Evolutionary conservation across 1,284 basidiomycete species (phyloP).

Genomic region (Filobasidium uniguttulatum): DNA sequence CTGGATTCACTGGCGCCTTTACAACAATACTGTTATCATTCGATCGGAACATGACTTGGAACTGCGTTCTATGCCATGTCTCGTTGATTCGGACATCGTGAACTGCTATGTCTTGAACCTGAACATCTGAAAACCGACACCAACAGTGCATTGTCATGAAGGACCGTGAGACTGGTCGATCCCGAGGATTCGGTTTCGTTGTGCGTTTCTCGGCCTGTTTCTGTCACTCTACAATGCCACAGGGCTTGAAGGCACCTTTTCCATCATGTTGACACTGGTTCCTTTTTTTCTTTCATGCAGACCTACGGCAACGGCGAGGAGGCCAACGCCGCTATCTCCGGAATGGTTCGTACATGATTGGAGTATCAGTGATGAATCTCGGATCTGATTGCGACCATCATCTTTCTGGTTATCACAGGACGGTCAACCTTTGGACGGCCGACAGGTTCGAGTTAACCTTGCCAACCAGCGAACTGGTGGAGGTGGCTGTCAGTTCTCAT

Average conservation of each 20-base stretch:
- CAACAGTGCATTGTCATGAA: slow-evolving; percentile 88
- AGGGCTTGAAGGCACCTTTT: background rate
- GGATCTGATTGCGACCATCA: background rate
- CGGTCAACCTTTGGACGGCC: slow-evolving; percentile 86
- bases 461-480: slow-evolving; percentile 66
- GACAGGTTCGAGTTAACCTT: slow-evolving; percentile 67
- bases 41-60: too few species aligned
- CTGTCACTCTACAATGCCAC: background rate
- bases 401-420: too few species aligned
- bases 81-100: too few species aligned
- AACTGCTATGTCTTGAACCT: background rate
- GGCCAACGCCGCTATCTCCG: slow-evolving; percentile 63
- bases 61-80: too few species aligned
- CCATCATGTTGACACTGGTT: background rate
- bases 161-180: slow-evolving; percentile 90
- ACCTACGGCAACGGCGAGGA: slow-evolving; percentile 54
- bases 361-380: background rate
- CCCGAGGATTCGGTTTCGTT: slow-evolving; percentile 92
- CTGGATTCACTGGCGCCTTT: too few species aligned
- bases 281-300: slow-evolving; percentile 16
- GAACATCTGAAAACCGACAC: background rate
- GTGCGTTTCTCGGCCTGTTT: slow-evolving; percentile 21
- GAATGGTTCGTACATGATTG: slow-evolving; percentile 38
- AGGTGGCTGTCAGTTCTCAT: slow-evolving; percentile 41
- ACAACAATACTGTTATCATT: too few species aligned